Evolutionary conservation across 306 rosid species (phyloP).

Genomic region (Lathyrus sativus): DNA sequence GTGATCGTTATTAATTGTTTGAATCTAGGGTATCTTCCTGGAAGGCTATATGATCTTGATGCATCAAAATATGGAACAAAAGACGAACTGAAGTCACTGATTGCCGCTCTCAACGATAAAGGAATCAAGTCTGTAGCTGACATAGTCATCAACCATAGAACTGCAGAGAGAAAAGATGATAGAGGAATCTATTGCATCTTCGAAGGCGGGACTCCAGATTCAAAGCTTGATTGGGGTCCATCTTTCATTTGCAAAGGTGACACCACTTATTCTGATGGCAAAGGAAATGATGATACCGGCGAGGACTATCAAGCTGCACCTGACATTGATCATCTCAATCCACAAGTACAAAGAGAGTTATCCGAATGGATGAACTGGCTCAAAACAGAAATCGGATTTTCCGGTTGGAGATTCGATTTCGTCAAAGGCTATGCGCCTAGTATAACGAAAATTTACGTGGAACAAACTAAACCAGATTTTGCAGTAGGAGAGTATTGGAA

Average conservation of each 20-base stretch:
- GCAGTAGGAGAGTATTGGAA: slow-evolving; percentile 84
- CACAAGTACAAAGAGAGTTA: slow-evolving; percentile 63
- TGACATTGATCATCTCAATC: slow-evolving; percentile 79
- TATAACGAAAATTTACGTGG: slow-evolving; percentile 56
- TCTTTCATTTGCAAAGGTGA: slow-evolving; percentile 73
- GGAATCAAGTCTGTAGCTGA: slow-evolving; percentile 72
- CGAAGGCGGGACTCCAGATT: slow-evolving; percentile 76
- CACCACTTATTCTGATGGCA: slow-evolving; percentile 69
- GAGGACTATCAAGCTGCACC: slow-evolving; percentile 43
- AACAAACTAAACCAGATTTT: slow-evolving; percentile 62
- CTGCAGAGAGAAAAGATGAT: slow-evolving; percentile 64
- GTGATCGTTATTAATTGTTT: background rate
- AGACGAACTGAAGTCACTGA: slow-evolving; percentile 61
- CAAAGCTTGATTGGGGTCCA: slow-evolving; percentile 77
- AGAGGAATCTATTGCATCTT: slow-evolving; percentile 75
- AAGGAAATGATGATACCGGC: slow-evolving; percentile 70
- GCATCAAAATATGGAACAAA: slow-evolving; percentile 68
- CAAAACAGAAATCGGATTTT: slow-evolving; percentile 65
- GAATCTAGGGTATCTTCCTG: slow-evolving; percentile 69
- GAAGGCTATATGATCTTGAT: slow-evolving; percentile 83
- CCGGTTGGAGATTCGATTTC: slow-evolving; percentile 78
- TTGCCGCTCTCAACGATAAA: slow-evolving; percentile 43
- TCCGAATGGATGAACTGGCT: slow-evolving; percentile 88
- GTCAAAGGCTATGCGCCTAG: slow-evolving; percentile 70
- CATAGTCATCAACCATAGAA: slow-evolving; percentile 86